Percentiles rank a stretch among this genome's conserved stretches.
phyloP scores from a whole-genome alignment of 257 asterid genomes.

The Cynanchum wilfordii region DNA sequence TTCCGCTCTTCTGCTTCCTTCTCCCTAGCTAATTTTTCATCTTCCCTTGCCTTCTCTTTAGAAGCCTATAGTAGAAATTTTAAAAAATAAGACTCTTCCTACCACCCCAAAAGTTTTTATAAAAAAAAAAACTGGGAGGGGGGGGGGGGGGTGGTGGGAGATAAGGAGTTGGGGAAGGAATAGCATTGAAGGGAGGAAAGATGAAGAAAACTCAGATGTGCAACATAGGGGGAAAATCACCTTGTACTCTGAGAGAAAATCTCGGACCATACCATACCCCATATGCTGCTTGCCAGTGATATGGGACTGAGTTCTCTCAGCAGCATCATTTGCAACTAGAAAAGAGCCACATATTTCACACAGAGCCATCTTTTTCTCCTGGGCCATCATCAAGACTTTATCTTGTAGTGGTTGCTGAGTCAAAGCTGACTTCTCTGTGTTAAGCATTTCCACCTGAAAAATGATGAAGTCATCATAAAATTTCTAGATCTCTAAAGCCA shows the following conservation, averaged over 20 bases:
- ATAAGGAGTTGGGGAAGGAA: neutral
- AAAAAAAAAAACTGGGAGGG: too few species aligned
- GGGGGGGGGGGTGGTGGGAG: neutral
- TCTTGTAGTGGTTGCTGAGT: slow-evolving; percentile 77
- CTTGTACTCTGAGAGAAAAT: slow-evolving; percentile 59
- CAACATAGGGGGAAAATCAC: slow-evolving; percentile 18
- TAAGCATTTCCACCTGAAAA: slow-evolving; percentile 82
- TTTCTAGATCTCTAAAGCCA: neutral
- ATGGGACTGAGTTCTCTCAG: slow-evolving; percentile 96
- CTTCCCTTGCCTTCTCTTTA: slow-evolving; percentile 79
- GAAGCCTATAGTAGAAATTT: slow-evolving; percentile 48
- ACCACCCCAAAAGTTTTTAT: neutral
- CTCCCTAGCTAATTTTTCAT: slow-evolving; percentile 76
- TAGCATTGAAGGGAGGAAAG: neutral
- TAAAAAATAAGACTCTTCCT: slow-evolving; percentile 17
- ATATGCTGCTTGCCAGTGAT: slow-evolving; percentile 96
- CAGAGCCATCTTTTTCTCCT: slow-evolving; percentile 96
- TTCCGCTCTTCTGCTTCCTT: slow-evolving; percentile 77
- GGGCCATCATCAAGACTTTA: slow-evolving; percentile 70
- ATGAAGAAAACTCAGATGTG: neutral
- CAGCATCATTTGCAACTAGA: slow-evolving; percentile 94
- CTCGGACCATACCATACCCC: slow-evolving; percentile 94
- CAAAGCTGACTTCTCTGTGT: slow-evolving; percentile 65
- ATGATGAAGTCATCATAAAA: neutral
- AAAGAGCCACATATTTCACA: slow-evolving; percentile 98